phyloP scores from a whole-genome alignment of 1,284 basidiomycete species.

The Garcileccinum viscosum region DNA sequence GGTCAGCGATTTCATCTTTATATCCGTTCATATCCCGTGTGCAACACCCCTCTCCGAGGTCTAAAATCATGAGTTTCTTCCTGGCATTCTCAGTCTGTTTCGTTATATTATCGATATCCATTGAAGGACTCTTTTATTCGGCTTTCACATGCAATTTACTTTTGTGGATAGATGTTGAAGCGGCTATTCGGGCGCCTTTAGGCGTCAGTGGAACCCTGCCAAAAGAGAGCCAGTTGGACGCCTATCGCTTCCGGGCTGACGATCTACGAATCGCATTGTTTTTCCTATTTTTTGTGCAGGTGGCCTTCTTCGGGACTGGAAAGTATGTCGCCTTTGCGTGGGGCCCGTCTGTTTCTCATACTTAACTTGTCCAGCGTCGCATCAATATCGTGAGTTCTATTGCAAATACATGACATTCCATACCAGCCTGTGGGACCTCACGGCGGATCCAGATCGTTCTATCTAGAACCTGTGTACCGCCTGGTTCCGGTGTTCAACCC shows the following conservation, averaged over 20 bases:
- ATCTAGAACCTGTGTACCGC: slow-evolving; percentile 88
- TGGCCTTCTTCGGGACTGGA: slow-evolving; percentile 89
- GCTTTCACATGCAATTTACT: slow-evolving; percentile 69
- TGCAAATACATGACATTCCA: not conserved
- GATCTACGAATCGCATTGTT: slow-evolving; percentile 81
- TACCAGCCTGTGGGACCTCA: slow-evolving; percentile 8
- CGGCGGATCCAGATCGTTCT: slow-evolving; percentile 69
- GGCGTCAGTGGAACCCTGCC: slow-evolving; percentile 4
- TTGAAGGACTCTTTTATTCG: slow-evolving; percentile 83
- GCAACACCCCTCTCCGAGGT: slow-evolving; percentile 45
- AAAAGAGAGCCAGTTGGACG: slow-evolving; percentile 5
- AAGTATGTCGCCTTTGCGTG: slow-evolving; percentile 61
- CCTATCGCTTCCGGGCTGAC: slow-evolving; percentile 59
- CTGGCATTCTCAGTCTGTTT: slow-evolving; percentile 81
- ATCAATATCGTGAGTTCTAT: slow-evolving; percentile 75
- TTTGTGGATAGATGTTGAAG: slow-evolving; percentile 77
- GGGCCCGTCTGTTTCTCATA: slow-evolving; percentile 3
- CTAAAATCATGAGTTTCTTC: slow-evolving; percentile 66
- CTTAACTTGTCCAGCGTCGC: slow-evolving; percentile 64
- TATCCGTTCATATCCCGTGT: slow-evolving; percentile 54
- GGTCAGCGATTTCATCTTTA: slow-evolving; percentile 57
- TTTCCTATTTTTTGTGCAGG: slow-evolving; percentile 87
- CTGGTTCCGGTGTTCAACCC: slow-evolving; percentile 88
- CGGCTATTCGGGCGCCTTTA: slow-evolving; percentile 41
- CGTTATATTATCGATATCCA: slow-evolving; percentile 81